These are phyloP conservation scores for Podospora didyma DNA, from an alignment of 495 filamentous ascomycete species.

Conservation along the genomic window DNA sequence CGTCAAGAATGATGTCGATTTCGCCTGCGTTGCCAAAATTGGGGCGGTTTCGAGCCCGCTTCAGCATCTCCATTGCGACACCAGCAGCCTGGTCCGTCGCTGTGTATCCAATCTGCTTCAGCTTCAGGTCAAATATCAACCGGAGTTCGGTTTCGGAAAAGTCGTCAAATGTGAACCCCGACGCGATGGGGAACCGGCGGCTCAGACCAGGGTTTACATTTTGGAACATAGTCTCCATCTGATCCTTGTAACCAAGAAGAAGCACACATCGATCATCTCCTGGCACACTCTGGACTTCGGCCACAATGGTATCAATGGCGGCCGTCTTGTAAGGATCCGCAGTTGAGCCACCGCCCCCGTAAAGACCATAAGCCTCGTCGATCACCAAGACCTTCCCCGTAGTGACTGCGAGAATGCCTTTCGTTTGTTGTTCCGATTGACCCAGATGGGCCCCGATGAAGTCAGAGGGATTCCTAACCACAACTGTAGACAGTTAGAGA, in stretches of 20 bases:
- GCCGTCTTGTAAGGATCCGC: slow-evolving; percentile 59
- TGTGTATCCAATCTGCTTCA: slow-evolving; percentile 43
- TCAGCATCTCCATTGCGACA: slow-evolving; percentile 49
- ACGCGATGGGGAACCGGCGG: slow-evolving; percentile 62
- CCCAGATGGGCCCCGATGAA: slow-evolving; percentile 64
- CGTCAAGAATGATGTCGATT: slow-evolving; percentile 61
- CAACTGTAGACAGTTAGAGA: slow-evolving; percentile 39
- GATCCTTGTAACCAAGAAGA: slow-evolving; percentile 71
- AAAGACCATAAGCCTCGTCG: slow-evolving; percentile 67
- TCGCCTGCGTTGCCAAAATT: slow-evolving; percentile 62
- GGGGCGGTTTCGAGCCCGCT: slow-evolving; percentile 49
- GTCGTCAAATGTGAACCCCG: slow-evolving; percentile 68
- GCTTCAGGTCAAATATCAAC: slow-evolving; percentile 55
- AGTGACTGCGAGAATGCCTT: slow-evolving; percentile 61
- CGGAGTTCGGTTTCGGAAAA: slow-evolving; percentile 57
- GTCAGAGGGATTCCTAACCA: slow-evolving; percentile 69
- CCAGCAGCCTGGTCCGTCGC: slow-evolving; percentile 37
- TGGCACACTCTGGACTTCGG: slow-evolving; percentile 72
- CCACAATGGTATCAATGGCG: slow-evolving; percentile 76
- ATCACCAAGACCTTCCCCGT: slow-evolving; percentile 73
- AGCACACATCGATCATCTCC: slow-evolving; percentile 78
- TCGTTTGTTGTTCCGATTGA: slow-evolving; percentile 66
- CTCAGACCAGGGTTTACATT: slow-evolving; percentile 73
- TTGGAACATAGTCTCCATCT: slow-evolving; percentile 75
- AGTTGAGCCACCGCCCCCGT: slow-evolving; percentile 22